phyloP scores from a whole-genome alignment of 1,284 basidiomycete genomes.

The Ceratobasidium theobromae region DNA sequence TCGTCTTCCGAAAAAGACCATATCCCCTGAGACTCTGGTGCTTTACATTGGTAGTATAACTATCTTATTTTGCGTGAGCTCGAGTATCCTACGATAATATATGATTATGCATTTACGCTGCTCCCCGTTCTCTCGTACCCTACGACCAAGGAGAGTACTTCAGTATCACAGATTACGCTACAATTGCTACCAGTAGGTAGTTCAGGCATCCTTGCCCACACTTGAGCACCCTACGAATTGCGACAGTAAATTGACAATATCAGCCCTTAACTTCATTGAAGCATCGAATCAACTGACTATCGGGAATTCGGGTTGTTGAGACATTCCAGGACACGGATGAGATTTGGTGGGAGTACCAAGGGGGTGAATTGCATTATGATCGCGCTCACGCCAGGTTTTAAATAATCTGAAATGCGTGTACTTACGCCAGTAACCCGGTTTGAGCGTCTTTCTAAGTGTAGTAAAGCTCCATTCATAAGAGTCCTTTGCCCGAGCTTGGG shows the following conservation, averaged over 20 bases:
- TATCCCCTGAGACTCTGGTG: constrained; percentile 17
- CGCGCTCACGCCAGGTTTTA: neutral
- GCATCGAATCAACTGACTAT: neutral
- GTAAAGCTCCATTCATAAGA: neutral
- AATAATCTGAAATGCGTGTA: neutral
- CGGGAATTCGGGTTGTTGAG: neutral
- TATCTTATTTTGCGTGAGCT: neutral
- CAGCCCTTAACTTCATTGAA: too few species aligned
- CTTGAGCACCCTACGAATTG: constrained; percentile 8
- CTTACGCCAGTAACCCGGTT: too few species aligned
- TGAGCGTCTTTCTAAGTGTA: neutral
- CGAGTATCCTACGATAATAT: neutral
- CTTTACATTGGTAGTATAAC: constrained; percentile 15
- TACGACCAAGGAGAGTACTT: constrained; percentile 21
- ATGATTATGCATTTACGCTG: neutral
- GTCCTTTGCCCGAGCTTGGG: neutral
- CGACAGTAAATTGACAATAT: neutral
- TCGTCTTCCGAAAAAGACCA: constrained; percentile 5
- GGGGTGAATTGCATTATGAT: neutral
- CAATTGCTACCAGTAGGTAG: neutral
- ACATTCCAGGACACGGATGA: neutral
- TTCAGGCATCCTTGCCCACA: constrained; percentile 22
- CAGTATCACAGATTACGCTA: neutral
- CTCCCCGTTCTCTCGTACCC: constrained; percentile 8
- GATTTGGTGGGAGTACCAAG: neutral